These are phyloP conservation scores for Zygoascus hellenicus DNA, from an alignment of 1,139 yeast genomes.

Conservation along the genomic window DNA sequence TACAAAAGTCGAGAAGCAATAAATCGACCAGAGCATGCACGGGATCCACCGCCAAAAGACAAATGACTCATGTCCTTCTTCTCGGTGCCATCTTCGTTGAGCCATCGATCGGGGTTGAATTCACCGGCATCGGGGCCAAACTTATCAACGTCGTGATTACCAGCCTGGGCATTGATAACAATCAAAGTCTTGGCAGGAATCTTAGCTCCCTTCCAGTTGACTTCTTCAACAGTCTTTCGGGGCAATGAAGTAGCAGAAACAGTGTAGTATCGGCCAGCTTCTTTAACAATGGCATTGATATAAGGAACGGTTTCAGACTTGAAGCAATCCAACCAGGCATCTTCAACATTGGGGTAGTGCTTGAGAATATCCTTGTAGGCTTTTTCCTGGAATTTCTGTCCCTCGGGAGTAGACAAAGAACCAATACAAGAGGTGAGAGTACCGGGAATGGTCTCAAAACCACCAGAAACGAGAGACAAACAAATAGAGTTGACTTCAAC, in stretches of 20 bases:
- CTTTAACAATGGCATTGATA: constrained; percentile 52
- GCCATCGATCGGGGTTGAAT: constrained; percentile 54
- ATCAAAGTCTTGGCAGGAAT: constrained; percentile 54
- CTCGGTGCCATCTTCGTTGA: constrained; percentile 32
- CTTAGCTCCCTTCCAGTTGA: constrained; percentile 35
- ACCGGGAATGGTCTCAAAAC: constrained; percentile 64
- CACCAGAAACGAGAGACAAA: constrained; percentile 69
- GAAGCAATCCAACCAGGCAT: constrained; percentile 45
- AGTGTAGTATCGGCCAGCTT: constrained; percentile 55
- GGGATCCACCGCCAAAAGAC: constrained; percentile 58
- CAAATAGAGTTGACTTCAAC: constrained; percentile 55
- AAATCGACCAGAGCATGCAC: constrained; percentile 58
- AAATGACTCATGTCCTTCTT: constrained; percentile 38
- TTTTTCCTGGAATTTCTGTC: constrained; percentile 41
- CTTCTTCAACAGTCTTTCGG: constrained; percentile 47
- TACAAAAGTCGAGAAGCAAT: constrained; percentile 57
- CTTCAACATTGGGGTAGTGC: constrained; percentile 31
- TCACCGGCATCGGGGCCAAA: constrained; percentile 42
- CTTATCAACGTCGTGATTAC: constrained; percentile 51
- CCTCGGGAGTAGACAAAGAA: constrained; percentile 47
- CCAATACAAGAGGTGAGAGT: constrained; percentile 57
- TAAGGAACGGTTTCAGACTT: constrained; percentile 41
- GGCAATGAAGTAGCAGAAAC: constrained; percentile 64
- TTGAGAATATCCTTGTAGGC: constrained; percentile 39
- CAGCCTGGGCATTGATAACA: constrained; percentile 64